Conservation (phyloP, 768 basidiomycete species). For the Agaricus bisporus region DNA sequence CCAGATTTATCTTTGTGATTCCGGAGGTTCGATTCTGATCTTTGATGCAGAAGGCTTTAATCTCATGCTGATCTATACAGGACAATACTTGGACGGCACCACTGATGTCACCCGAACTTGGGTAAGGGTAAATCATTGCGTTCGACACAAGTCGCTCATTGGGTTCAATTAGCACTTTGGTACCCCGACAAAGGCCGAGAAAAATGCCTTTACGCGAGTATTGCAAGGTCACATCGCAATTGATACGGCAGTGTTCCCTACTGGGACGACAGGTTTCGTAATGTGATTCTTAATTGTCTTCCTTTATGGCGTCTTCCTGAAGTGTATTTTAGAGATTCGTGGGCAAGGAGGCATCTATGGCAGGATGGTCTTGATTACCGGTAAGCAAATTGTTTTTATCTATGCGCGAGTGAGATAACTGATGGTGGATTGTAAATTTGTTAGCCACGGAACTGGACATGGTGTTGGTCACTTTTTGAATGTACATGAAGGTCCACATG, state of each 20-base stretch:
- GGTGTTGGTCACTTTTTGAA: slow-evolving; percentile 94
- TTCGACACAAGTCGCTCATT: neutral
- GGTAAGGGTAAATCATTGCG: slow-evolving; percentile 33
- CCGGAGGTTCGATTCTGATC: slow-evolving; percentile 50
- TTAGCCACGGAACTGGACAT: slow-evolving; percentile 80
- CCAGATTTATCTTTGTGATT: slow-evolving; percentile 60
- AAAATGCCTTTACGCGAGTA: slow-evolving; percentile 85
- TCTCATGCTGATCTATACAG: slow-evolving; percentile 24
- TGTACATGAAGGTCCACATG: slow-evolving; percentile 82
- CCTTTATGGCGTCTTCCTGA: neutral
- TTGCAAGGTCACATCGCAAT: slow-evolving; percentile 89
- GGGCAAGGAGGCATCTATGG: slow-evolving; percentile 77
- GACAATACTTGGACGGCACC: slow-evolving; percentile 88
- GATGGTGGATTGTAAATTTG: no score
- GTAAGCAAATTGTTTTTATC: slow-evolving; percentile 22
- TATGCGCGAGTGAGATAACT: slow-evolving; percentile 26
- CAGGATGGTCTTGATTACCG: slow-evolving; percentile 78
- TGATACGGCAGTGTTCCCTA: slow-evolving; percentile 79
- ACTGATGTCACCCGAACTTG: slow-evolving; percentile 92
- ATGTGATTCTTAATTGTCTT: slow-evolving; percentile 17
- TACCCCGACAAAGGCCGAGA: slow-evolving; percentile 74
- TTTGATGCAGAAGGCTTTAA: neutral
- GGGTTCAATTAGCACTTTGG: slow-evolving; percentile 69
- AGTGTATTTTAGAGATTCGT: slow-evolving; percentile 54
- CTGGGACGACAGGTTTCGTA: slow-evolving; percentile 62